Conservation (phyloP, 2,329 filamentous ascomycete genomes). For the Penicillium sp. region DNA sequence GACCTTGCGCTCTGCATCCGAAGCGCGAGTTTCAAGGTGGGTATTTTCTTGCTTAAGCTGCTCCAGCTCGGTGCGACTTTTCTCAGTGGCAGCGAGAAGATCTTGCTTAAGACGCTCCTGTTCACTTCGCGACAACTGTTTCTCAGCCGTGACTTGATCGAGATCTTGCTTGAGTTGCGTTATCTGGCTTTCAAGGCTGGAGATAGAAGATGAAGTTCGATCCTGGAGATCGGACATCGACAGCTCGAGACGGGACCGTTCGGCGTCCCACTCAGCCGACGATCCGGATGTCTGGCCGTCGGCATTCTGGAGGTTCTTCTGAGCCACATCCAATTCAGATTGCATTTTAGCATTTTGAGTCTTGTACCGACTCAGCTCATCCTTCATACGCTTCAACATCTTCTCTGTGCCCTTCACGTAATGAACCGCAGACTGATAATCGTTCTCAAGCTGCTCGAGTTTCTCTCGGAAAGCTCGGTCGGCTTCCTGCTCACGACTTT, state of each 20-base stretch:
- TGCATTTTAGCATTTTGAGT: slow-evolving; percentile 79
- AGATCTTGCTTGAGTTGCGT: slow-evolving; percentile 68
- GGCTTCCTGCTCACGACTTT: slow-evolving; percentile 79
- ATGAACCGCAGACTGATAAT: slow-evolving; percentile 96
- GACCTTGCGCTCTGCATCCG: slow-evolving; percentile 90
- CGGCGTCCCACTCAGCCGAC: slow-evolving; percentile 69
- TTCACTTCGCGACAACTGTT: slow-evolving; percentile 62
- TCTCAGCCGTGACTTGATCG: slow-evolving; percentile 62
- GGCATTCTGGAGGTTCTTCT: slow-evolving; percentile 53
- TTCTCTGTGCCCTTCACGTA: slow-evolving; percentile 99
- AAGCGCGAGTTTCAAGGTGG: slow-evolving; percentile 76
- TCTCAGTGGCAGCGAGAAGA: slow-evolving; percentile 56
- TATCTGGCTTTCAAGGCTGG: slow-evolving; percentile 71
- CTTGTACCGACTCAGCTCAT: slow-evolving; percentile 93
- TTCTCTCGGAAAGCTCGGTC: slow-evolving; percentile 90
- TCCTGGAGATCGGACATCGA: slow-evolving; percentile 69
- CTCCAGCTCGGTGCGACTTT: slow-evolving; percentile 69
- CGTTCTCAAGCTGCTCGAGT: slow-evolving; percentile 87
- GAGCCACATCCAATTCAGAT: slow-evolving; percentile 69
- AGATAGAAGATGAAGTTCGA: slow-evolving; percentile 65
- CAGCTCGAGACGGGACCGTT: slow-evolving; percentile 65
- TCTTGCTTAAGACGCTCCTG: slow-evolving; percentile 57
- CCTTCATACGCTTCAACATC: slow-evolving; percentile 98
- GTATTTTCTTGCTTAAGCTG: slow-evolving; percentile 79
- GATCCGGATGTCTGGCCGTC: slow-evolving; percentile 43